Base-by-base conservation (phyloP, 306 rosid species). In the Ziziphus jujuba region DNA sequence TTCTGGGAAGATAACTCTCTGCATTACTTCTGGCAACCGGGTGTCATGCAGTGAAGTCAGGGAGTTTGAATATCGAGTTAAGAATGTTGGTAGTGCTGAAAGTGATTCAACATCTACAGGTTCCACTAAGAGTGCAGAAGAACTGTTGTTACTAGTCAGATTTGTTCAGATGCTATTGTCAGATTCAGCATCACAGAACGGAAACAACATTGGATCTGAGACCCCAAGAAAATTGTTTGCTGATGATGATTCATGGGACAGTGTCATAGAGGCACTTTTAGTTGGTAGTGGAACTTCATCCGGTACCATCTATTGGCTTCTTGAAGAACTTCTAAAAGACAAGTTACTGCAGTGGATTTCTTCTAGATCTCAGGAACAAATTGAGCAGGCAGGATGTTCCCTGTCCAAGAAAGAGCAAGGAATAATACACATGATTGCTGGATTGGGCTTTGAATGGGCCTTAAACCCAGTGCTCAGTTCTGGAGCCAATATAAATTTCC, bases 391-490 rank as follows among this genome's bases (percentile, higher is more conserved):
- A 7, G 87, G 75, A 73, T 88, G 92, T 74, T 73, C 73, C 61
- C 84, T 95, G 84, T 85, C 97, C 84, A 85, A 84, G 89, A 88
- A 85, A 81, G 97, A 95, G 72, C 96, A 95, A 83, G 92, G 95
- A 61, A 79, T 95, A 59, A 83, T 95, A 73, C 97, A 95, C 88
- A 84, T 82, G 89, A 71, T 82, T 84, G 84, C 99, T 67, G 99
- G 95, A 59, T 74, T 95, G 87, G 99, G 95, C 51, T 90, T 81
- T 61, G 88, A 84, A 72, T 95, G 99, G 99, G 97, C 99, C 67
- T 71, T 95, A 78, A 85, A 61, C 75, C 90, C 91, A 25, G 82
- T 90, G 71, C 95, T 95, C 67, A 75, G 78, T 73, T 79, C 65
- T 63, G 95, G 97, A 20, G 88, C 90, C 69, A 82, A 74, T 82